Conservation (phyloP, 495 filamentous ascomycete genomes). For the Articulospora tetracladia region DNA sequence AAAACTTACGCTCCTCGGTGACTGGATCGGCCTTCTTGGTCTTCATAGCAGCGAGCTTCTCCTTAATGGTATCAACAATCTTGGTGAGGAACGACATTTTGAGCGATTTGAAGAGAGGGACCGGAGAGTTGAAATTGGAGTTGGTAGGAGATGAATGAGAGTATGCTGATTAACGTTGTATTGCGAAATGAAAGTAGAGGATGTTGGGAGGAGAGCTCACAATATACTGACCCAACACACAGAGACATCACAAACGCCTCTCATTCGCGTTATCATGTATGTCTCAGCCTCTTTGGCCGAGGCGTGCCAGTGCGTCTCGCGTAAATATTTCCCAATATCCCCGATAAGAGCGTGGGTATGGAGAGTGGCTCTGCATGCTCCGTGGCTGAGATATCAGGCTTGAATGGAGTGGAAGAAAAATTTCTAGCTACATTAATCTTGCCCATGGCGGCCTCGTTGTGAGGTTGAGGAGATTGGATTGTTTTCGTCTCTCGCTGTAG, state of each 20-base stretch:
- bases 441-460: too few species aligned
- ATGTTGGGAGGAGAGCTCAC: too few species aligned
- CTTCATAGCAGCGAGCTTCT: background rate
- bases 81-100: too few species aligned
- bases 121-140: background rate
- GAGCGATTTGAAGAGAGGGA: too few species aligned
- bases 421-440: too few species aligned
- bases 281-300: background rate
- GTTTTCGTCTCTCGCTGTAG: too few species aligned
- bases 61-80: background rate
- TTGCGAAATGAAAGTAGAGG: too few species aligned
- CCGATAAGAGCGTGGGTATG: background rate
- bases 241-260: background rate
- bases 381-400: background rate
- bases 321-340: background rate
- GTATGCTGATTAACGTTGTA: background rate
- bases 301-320: too few species aligned
- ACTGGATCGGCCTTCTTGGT: background rate
- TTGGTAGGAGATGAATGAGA: background rate
- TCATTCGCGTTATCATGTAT: background rate
- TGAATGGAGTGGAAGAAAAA: too few species aligned
- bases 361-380: background rate
- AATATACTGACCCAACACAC: too few species aligned
- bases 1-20: background rate
- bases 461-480: too few species aligned